Evolutionary conservation across 2,329 filamentous ascomycete genomes (phyloP), one percentile per base, ranked within the genome.

Genomic region (Verticillium dahliae): DNA sequence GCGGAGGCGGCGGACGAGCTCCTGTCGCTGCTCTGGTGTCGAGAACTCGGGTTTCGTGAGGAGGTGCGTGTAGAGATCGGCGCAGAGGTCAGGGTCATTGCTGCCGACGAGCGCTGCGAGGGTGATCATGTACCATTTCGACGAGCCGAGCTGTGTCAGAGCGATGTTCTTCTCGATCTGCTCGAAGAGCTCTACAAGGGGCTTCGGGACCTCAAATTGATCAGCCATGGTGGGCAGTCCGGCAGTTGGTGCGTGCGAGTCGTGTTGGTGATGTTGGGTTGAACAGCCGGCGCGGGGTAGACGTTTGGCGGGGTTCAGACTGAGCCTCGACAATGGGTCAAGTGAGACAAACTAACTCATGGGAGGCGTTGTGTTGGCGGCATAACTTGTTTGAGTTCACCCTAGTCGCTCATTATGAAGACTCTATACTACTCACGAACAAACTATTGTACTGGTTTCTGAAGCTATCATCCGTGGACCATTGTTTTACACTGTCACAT

Each of bases 11-110:
- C 79, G 77, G 60, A 85, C 73, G 7, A 86, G 73, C 0, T 69
- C 70, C 66, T 84, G 72, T 11, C 83, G 77, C 14, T 78, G 70
- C 1, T 72, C 73, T 0, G 79, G 64, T 0, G 76, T 79, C 1
- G 73, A 66, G 66, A 77, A 81, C 50, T 77, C 71, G 0, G 81
- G 78, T 63, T 82, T 76, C 52, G 72, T 69, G 67, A 79, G 81
- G 39, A 88, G 78, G 66, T 86, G 74, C 11, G 76, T 77, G 73
- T 88, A 88, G 1, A 88, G 79, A 13, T 80, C 73, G 33, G 78
- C 78, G 18, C 80, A 78, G 60, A 79, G 76, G 34, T 80, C 77
- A 4, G 83, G 81, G 58, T 67, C 63, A 61, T 63, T 62, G 14
- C 63, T 61, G 50, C 61, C 65, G 18, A 57, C 61, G 34, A 67